A percentile compares a stretch with the other conserved stretches of the same genome.
Conservation (phyloP, 73 alveolate species). For the Tetrahymena elliotti region DNA sequence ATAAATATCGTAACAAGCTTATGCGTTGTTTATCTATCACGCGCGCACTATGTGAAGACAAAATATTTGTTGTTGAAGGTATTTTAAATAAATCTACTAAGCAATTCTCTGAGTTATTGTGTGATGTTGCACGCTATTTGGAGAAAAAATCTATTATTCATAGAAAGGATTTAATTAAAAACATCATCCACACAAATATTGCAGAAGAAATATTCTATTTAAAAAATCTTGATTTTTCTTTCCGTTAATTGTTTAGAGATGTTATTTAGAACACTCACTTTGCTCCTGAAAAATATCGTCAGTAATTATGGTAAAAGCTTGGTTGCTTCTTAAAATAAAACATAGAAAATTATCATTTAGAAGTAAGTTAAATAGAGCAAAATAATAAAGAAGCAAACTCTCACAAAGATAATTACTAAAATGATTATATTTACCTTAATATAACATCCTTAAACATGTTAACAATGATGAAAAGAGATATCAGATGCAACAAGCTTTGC, state of each 20-base stretch:
- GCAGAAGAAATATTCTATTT: not conserved
- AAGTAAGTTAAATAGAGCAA: not conserved
- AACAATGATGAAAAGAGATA: not conserved
- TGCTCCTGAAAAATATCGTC: not conserved
- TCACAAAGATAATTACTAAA: not conserved
- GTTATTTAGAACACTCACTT: not conserved
- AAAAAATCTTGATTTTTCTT: not conserved
- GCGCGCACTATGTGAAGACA: not conserved
- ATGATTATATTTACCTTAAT: not conserved
- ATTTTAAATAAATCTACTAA: not conserved
- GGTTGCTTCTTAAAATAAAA: not conserved
- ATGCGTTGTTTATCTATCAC: not conserved
- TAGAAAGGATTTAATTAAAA: not conserved
- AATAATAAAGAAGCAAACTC: not conserved
- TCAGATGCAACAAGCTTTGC: not conserved
- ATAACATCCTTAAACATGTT: not conserved
- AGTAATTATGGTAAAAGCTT: not conserved
- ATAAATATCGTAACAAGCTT: not conserved
- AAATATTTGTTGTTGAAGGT: not conserved
- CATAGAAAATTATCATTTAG: not conserved
- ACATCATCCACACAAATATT: not conserved
- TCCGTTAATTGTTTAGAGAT: not conserved
- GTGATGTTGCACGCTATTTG: not conserved
- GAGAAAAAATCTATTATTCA: not conserved
- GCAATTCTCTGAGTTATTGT: not conserved